Evolutionary conservation across 805 yeast species (phyloP).

Genomic region (Pichia exigua): DNA sequence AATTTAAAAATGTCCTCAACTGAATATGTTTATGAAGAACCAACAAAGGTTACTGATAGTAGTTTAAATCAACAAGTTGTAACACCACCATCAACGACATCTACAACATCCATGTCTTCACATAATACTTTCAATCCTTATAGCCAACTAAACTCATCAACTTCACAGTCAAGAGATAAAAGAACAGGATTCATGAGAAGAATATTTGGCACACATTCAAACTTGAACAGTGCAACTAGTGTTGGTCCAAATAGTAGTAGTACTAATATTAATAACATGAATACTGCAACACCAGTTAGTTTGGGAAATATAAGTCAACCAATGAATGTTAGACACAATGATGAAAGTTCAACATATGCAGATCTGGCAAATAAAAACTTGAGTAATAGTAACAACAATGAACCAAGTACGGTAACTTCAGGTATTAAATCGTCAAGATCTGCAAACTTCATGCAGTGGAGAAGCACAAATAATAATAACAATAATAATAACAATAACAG

Average conservation of each 20-base stretch:
- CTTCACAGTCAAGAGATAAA: slow-evolving; percentile 8
- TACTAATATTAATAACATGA: slow-evolving; percentile 3
- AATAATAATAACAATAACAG: slow-evolving; percentile 9
- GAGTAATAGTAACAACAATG: neutral
- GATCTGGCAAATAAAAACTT: neutral
- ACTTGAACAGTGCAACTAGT: slow-evolving; percentile 2
- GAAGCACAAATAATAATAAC: slow-evolving; percentile 13
- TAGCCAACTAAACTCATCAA: neutral
- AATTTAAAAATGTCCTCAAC: neutral
- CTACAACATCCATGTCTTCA: neutral
- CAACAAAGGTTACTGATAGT: neutral
- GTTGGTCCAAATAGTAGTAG: neutral
- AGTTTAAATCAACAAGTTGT: neutral
- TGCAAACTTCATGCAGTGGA: slow-evolving; percentile 35
- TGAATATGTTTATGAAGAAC: slow-evolving; percentile 4
- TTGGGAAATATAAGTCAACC: slow-evolving; percentile 26
- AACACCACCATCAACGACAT: neutral
- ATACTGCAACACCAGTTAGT: slow-evolving; percentile 7
- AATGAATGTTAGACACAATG: slow-evolving; percentile 25
- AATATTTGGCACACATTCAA: slow-evolving; percentile 20
- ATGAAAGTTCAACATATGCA: slow-evolving; percentile 9
- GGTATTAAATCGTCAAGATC: slow-evolving; percentile 42
- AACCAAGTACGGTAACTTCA: slow-evolving; percentile 8
- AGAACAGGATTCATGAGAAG: slow-evolving; percentile 25
- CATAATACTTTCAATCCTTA: neutral